These are phyloP conservation scores for Globisporangium acanthophoron DNA, from an alignment of 352 stramenopile genomes.

Conservation along the genomic window DNA sequence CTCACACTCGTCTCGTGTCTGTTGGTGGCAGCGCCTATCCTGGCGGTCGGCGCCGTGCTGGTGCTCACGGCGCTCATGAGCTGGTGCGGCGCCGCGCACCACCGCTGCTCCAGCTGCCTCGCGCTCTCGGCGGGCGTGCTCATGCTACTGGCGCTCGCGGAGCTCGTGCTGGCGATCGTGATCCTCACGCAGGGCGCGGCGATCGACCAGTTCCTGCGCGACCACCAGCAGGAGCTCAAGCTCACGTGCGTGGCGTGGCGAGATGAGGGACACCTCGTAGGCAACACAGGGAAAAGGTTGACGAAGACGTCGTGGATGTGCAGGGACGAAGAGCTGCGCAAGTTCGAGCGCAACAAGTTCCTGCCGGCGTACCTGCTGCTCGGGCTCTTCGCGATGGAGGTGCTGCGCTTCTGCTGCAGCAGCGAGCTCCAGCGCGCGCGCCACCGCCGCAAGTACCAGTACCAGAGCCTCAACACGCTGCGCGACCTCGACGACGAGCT, in stretches of 20 bases:
- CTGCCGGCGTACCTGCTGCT: conserved; percentile 67
- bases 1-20: background rate
- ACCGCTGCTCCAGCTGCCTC: conserved; percentile 39
- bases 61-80: conserved; percentile 54
- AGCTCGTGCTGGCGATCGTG: conserved; percentile 66
- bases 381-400: conserved; percentile 62
- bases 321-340: conserved; percentile 37
- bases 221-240: conserved; percentile 63
- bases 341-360: conserved; percentile 68
- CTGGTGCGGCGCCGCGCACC: conserved; percentile 51
- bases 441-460: conserved; percentile 57
- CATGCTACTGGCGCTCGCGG: conserved; percentile 53
- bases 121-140: conserved; percentile 52
- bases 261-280: no score
- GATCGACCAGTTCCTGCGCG: conserved; percentile 64
- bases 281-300: background rate
- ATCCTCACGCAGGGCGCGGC: conserved; percentile 63
- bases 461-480: conserved; percentile 45
- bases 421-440: conserved; percentile 43
- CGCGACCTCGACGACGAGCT: conserved; percentile 67
- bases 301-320: background rate
- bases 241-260: conserved; percentile 31
- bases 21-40: conserved; percentile 30
- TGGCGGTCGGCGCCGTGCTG: conserved; percentile 46
- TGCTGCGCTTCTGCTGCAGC: conserved; percentile 73